Conservation (phyloP, 805 yeast genomes). For the Metschnikowia koreensis region DNA sequence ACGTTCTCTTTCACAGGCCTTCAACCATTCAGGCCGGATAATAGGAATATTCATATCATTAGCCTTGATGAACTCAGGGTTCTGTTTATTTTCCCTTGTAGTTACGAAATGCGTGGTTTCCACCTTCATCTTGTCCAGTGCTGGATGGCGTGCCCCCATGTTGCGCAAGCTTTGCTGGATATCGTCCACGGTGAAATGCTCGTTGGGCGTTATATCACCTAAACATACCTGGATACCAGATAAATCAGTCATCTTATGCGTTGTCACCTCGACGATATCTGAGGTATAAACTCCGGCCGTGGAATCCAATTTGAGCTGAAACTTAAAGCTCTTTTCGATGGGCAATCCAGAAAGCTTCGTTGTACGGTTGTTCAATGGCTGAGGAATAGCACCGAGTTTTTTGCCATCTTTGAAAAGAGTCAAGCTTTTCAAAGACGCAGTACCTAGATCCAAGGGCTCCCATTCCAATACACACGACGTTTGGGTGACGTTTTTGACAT, state of each 20-base stretch:
- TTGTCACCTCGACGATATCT: slow-evolving; percentile 63
- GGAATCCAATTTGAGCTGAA: slow-evolving; percentile 78
- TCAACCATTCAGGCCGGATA: slow-evolving; percentile 94
- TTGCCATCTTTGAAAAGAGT: slow-evolving; percentile 72
- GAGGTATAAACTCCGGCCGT: slow-evolving; percentile 85
- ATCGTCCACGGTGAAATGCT: slow-evolving; percentile 47
- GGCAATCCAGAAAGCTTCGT: slow-evolving; percentile 91
- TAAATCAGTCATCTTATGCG: slow-evolving; percentile 95
- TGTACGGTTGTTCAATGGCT: slow-evolving; percentile 71
- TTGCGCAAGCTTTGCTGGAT: slow-evolving; percentile 57
- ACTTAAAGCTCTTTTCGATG: slow-evolving; percentile 75
- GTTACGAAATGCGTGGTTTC: slow-evolving; percentile 96
- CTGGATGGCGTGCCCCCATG: slow-evolving; percentile 77
- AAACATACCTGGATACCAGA: slow-evolving; percentile 89
- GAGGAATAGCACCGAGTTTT: slow-evolving; percentile 80
- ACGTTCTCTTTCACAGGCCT: slow-evolving; percentile 87
- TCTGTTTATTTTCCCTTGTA: slow-evolving; percentile 55
- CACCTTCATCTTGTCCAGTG: slow-evolving; percentile 69
- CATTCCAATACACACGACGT: slow-evolving; percentile 93
- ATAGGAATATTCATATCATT: slow-evolving; percentile 85
- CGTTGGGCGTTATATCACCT: slow-evolving; percentile 69
- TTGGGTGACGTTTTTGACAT: slow-evolving; percentile 79
- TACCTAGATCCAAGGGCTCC: slow-evolving; percentile 83
- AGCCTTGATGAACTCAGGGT: slow-evolving; percentile 74
- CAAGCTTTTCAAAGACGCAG: slow-evolving; percentile 73